Evolutionary conservation across 495 filamentous ascomycete genomes (phyloP).

Genomic region (Penicillium samsonianum): DNA sequence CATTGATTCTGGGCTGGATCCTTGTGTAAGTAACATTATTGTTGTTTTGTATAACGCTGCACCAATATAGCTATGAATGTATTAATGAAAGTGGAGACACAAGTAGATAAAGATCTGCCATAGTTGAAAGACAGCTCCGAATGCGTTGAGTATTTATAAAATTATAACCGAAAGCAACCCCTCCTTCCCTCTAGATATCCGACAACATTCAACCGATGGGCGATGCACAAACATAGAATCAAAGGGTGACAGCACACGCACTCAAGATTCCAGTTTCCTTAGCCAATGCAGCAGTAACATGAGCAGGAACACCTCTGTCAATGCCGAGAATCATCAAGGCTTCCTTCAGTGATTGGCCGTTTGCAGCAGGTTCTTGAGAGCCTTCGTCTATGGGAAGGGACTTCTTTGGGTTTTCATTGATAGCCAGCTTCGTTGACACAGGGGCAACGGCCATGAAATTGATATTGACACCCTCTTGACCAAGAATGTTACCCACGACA

Average conservation of each 20-base stretch:
- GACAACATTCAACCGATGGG: not conserved
- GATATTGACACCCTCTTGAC: conserved; percentile 66
- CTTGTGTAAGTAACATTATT: too few species aligned
- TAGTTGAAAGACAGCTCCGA: conserved; percentile 1
- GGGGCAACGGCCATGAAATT: conserved; percentile 69
- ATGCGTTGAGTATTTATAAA: not conserved
- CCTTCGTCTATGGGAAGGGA: conserved; percentile 9
- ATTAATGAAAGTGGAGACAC: not conserved
- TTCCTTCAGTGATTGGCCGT: conserved; percentile 43
- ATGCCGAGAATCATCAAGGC: conserved; percentile 75
- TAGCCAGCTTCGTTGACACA: conserved; percentile 28
- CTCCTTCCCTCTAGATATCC: not conserved
- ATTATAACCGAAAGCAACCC: not conserved
- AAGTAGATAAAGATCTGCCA: not conserved
- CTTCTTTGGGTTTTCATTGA: conserved; percentile 15
- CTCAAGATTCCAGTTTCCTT: conserved; percentile 61
- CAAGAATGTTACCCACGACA: conserved; percentile 63
- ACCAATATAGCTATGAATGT: not conserved
- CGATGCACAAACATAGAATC: not conserved
- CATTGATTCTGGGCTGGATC: too few species aligned
- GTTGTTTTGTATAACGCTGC: too few species aligned
- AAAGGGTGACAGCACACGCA: conserved; percentile 60
- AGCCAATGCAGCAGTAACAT: conserved; percentile 55
- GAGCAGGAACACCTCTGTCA: conserved; percentile 54
- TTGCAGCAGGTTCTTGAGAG: not conserved